Base-by-base conservation (phyloP, 768 basidiomycete genomes). In the Saitozyma podzolica region DNA sequence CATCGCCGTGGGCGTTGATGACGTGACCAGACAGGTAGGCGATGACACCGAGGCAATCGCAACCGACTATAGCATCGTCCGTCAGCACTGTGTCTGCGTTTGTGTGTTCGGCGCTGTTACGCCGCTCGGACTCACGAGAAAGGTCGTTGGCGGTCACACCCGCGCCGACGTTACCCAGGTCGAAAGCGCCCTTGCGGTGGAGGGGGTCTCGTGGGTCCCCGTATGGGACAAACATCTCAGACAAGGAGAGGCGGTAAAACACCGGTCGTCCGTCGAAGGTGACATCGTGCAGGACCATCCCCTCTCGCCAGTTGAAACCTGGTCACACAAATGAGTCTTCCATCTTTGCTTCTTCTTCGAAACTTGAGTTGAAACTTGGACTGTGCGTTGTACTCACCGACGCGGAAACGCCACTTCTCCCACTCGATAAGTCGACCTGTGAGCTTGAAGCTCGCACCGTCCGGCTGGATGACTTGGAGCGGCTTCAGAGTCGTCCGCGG, bases 381-480 rank as follows among this genome's bases (percentile, higher is more conserved):
- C 6, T 55, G 29, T 29, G 29, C 29, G 29, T 5, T 29, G 10
- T 20, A 54, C 53, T 54, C n/a, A 54, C 53, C 53, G 2, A 54
- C 53, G 7, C 14, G n/a, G 54, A 65, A 61, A 78, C 88, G 90
- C 92, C 92, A 96, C 66, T 92, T 92, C 78, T 96, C 91, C 92
- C 93, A 96, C 75, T 90, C 88, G 16, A 93, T 77, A 13, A 85
- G 85, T 70, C 91, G 80, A 0, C 89, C 91, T 49, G 86, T 83
- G 51, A 94, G 83, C 79, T 84, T 89, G 83, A 94, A 96, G 67
- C 89, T 89, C 16, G 93, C 92, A 40, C 93, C 93, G 57, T 94
- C 89, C 1, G 92, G 92, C 75, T 96, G 93, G 0, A 87, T 78
- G 72, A 95, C 80, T 68, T 92, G 89, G 54, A 94, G 80, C 9